Conservation (phyloP, 176 grass and related monocot genomes). For the Oryza meyeriana region DNA sequence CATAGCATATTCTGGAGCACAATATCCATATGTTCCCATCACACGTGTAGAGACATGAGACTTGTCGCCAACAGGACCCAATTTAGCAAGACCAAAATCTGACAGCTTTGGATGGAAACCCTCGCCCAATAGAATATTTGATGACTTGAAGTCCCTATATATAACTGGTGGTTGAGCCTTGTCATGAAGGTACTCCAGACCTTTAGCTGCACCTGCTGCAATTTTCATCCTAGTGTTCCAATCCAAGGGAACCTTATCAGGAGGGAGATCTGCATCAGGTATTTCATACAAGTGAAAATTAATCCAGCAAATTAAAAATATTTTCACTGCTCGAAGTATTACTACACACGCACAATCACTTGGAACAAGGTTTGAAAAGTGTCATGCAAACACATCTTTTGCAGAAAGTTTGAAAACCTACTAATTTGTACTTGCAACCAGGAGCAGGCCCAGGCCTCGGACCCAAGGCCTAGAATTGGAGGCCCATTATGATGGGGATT, state of each 20-base stretch:
- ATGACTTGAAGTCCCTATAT: slow-evolving; percentile 94
- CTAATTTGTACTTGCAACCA: neutral
- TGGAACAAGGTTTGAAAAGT: neutral
- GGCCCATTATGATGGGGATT: no score
- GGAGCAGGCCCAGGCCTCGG: no score
- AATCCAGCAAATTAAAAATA: slow-evolving; percentile 12
- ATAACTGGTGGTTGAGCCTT: slow-evolving; percentile 81
- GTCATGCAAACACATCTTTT: neutral
- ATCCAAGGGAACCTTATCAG: slow-evolving; percentile 62
- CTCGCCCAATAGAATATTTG: slow-evolving; percentile 81
- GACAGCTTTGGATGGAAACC: slow-evolving; percentile 83
- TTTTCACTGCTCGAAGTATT: neutral
- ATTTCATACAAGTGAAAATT: neutral
- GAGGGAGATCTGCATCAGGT: slow-evolving; percentile 68
- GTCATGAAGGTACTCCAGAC: slow-evolving; percentile 91
- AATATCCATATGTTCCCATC: slow-evolving; percentile 95
- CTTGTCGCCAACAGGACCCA: slow-evolving; percentile 89
- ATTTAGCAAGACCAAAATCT: slow-evolving; percentile 91
- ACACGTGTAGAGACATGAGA: slow-evolving; percentile 97
- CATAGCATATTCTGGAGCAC: slow-evolving; percentile 94
- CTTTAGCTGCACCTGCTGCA: slow-evolving; percentile 84
- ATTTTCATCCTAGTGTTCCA: slow-evolving; percentile 96
- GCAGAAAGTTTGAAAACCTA: slow-evolving; percentile 3
- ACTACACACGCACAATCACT: neutral
- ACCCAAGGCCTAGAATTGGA: no score